Percentiles rank a stretch among this genome's conserved stretches.
These are phyloP conservation scores for Paramecium pentaurelia DNA, from an alignment of 73 alveolate species.

Conservation along the genomic window DNA sequence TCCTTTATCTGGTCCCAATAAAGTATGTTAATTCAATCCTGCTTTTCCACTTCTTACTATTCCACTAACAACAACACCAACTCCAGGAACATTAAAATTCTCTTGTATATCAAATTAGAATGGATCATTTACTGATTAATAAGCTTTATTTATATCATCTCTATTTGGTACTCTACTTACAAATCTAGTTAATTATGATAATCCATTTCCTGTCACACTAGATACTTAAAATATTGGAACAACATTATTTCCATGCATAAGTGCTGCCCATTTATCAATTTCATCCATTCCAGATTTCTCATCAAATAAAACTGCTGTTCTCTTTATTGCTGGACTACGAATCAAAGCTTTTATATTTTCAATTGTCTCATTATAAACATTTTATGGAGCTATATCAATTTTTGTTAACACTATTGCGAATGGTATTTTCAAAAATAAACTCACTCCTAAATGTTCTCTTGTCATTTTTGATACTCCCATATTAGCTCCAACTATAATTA, in stretches of 20 bases:
- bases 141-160: constrained; percentile 62
- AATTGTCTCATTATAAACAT: constrained; percentile 83
- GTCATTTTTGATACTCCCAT: constrained; percentile 98
- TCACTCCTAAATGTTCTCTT: constrained; percentile 97
- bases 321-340: constrained; percentile 81
- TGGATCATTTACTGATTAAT: constrained; percentile 78
- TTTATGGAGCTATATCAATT: constrained; percentile 97
- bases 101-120: constrained; percentile 87
- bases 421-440: constrained; percentile 92
- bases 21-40: constrained; percentile 63
- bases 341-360: constrained; percentile 74
- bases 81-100: constrained; percentile 84
- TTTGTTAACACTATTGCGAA: constrained; percentile 93
- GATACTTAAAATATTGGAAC: constrained; percentile 83
- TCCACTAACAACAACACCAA: constrained; percentile 92
- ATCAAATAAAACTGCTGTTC: constrained; percentile 74
- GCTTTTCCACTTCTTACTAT: constrained; percentile 83
- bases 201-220: constrained; percentile 85
- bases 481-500: constrained; percentile 96
- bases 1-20: constrained; percentile 86
- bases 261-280: constrained; percentile 65
- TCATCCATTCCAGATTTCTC: constrained; percentile 63
- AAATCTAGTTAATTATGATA: constrained; percentile 67
- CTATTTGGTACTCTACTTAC: constrained; percentile 70
- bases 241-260: constrained; percentile 65